These are phyloP conservation scores for Blastobotrys malaysiensis DNA, from an alignment of 1,139 yeast species.

Conservation along the genomic window DNA sequence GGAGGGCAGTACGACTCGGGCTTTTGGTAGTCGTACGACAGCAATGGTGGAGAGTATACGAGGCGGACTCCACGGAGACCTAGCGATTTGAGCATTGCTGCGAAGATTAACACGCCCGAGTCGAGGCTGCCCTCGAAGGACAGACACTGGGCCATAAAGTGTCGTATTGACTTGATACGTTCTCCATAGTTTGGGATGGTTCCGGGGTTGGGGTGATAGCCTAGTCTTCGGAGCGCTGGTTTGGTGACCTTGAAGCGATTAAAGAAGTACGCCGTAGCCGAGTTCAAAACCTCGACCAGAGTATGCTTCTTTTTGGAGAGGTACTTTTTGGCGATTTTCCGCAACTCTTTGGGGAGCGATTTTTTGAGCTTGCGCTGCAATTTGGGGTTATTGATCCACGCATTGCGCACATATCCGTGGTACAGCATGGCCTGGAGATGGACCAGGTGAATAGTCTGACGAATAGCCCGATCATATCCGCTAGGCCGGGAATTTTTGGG, in stretches of 20 bases:
- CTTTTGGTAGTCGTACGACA: neutral
- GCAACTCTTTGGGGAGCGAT: neutral
- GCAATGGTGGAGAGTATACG: neutral
- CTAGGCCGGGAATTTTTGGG: neutral
- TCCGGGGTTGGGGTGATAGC: neutral
- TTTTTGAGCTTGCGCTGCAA: neutral
- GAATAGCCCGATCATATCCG: neutral
- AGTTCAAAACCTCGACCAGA: neutral
- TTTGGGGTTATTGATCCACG: neutral
- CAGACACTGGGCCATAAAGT: neutral
- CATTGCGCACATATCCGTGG: neutral
- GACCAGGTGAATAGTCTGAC: neutral
- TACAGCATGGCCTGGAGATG: neutral
- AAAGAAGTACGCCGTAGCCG: neutral
- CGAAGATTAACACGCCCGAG: neutral
- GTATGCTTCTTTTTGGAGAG: neutral
- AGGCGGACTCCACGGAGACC: neutral
- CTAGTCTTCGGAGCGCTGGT: neutral
- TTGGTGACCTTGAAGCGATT: neutral
- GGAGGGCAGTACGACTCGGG: neutral
- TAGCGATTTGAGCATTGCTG: neutral
- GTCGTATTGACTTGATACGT: neutral
- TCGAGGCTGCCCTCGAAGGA: neutral
- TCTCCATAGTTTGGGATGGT: neutral
- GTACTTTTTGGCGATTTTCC: neutral